Percentiles rank a stretch among this genome's conserved stretches.
These are phyloP conservation scores for Aspergillus indologenus DNA, from an alignment of 495 filamentous ascomycete genomes.

Conservation along the genomic window DNA sequence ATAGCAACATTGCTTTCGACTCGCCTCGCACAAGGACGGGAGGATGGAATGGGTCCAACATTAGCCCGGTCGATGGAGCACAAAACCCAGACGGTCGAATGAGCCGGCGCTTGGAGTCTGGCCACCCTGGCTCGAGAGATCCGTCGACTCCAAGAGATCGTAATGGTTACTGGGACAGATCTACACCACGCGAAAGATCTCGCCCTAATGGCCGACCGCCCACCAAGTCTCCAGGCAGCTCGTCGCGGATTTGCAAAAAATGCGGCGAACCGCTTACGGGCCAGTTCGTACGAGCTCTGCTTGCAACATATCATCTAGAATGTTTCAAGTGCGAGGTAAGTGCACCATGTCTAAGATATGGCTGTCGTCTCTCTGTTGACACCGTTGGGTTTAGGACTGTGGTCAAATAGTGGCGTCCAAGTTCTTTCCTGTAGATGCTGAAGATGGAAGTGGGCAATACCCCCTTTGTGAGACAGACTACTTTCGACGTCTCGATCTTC, in stretches of 20 bases:
- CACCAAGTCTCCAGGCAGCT: slow-evolving; percentile 38
- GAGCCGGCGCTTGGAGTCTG: slow-evolving; percentile 33
- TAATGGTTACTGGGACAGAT: slow-evolving; percentile 35
- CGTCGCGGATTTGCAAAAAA: slow-evolving; percentile 73
- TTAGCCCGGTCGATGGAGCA: slow-evolving; percentile 19
- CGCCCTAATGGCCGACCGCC: slow-evolving; percentile 43
- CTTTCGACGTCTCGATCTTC: slow-evolving; percentile 84
- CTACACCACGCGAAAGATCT: slow-evolving; percentile 40
- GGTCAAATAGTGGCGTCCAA: slow-evolving; percentile 95
- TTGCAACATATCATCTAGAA: slow-evolving; percentile 92
- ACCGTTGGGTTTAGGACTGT: slow-evolving; percentile 69
- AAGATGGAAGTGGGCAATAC: slow-evolving; percentile 80
- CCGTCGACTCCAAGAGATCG: slow-evolving; percentile 31
- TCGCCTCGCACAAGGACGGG: slow-evolving; percentile 37
- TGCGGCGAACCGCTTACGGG: slow-evolving; percentile 82
- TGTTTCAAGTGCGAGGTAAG: slow-evolving; percentile 96
- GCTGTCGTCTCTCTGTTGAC: slow-evolving; percentile 9
- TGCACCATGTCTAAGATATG: slow-evolving; percentile 13
- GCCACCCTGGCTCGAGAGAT: slow-evolving; percentile 18
- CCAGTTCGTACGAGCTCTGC: slow-evolving; percentile 91
- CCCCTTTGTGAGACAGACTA: slow-evolving; percentile 98
- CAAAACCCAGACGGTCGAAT: slow-evolving; percentile 34
- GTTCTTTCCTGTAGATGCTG: slow-evolving; percentile 95
- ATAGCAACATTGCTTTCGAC: slow-evolving; percentile 43
- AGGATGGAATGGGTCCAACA: slow-evolving; percentile 31